phyloP scores from a whole-genome alignment of 2,329 filamentous ascomycete genomes.

The Escovopsis weberi region DNA sequence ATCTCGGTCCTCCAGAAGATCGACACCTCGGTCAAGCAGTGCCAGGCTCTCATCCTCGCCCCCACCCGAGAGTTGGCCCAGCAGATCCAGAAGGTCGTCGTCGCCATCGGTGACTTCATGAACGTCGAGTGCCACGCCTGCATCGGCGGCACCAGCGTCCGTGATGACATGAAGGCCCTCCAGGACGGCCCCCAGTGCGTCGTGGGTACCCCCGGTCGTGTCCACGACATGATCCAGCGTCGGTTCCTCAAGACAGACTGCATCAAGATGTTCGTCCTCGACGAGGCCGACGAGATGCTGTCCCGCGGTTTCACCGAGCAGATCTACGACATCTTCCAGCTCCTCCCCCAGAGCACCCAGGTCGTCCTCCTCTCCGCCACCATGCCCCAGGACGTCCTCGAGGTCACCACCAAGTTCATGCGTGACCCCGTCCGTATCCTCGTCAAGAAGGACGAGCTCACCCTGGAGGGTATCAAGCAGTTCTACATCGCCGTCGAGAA shows the following conservation, averaged over 20 bases:
- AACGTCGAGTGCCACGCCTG: slow-evolving; percentile 97
- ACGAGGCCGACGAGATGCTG: slow-evolving; percentile 99
- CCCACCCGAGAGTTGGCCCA: slow-evolving; percentile 97
- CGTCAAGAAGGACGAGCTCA: slow-evolving; percentile 99
- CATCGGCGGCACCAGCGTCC: slow-evolving; percentile 95
- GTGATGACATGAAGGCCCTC: slow-evolving; percentile 97
- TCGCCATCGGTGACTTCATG: slow-evolving; percentile 95
- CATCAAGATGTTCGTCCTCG: slow-evolving; percentile 99
- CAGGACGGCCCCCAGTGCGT: slow-evolving; percentile 94
- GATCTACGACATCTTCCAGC: slow-evolving; percentile 99
- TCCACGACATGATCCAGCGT: slow-evolving; percentile 99
- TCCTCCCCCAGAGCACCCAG: slow-evolving; percentile 94
- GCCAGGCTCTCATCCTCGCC: slow-evolving; percentile 95
- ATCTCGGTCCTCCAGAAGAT: slow-evolving; percentile 99
- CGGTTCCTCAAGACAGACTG: slow-evolving; percentile 90
- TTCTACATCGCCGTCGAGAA: slow-evolving; percentile 99
- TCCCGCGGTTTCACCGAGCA: slow-evolving; percentile 99
- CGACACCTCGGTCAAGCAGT: slow-evolving; percentile 85
- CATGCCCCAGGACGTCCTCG: slow-evolving; percentile 97
- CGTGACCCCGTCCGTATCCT: slow-evolving; percentile 96
- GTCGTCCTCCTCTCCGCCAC: slow-evolving; percentile 96
- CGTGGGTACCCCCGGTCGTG: slow-evolving; percentile 94
- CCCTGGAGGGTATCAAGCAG: slow-evolving; percentile 99
- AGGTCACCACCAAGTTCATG: slow-evolving; percentile 99
- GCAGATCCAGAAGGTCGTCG: slow-evolving; percentile 98